Evolutionary conservation across 306 rosid species (phyloP), one percentile per base, ranked within the genome.

Genomic region (Albizia julibrissin): DNA sequence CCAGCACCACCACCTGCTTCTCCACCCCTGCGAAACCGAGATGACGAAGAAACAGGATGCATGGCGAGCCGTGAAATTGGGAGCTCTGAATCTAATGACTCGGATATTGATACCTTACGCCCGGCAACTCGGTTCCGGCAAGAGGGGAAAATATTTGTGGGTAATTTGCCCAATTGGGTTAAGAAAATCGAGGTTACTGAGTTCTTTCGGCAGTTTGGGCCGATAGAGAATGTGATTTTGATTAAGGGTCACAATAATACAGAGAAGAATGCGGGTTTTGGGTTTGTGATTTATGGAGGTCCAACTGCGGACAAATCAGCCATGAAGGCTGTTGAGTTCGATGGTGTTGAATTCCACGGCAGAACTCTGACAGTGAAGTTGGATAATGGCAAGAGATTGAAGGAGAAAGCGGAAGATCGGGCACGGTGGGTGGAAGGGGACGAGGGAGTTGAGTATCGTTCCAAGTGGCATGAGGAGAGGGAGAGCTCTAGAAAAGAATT

Each of bases 281-380:
- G 94, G 62, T 95, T 95, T 39, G 88, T 95, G 12, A 83, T 92
- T 37, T 95, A 89, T 21, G 91, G 80, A 0, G 98, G 93, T 5
- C 50, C 70, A 1, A 75, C 67, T 29, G 91, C 95, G 21, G 87
- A 82, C 7, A 90, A 75, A 69, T 90, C 93, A 2, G 98, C 98
- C 31, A 84, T 83, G 85, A 90, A 90, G 79, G 99, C 99, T 1
- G 97, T 87, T 69, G 99, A 91, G 87, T 95, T 95, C 22, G 98
- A 95, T 15, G 99, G 99, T 2, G 88, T 95, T 71, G 99, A 95
- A 85, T 95, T 95, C 68, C 97, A 89, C 22, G 97, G 97, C 66
- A 87, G 97, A 76, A 87, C 91, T 15, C 75, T 95, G 86, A 92
- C 97, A 27, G 97, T 95, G 83, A 92, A 91, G 72, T 84, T 93